Evolutionary conservation across 345 rosid species (phyloP), one percentile per base, ranked within the genome.

Genomic region (Linum lewisii): DNA sequence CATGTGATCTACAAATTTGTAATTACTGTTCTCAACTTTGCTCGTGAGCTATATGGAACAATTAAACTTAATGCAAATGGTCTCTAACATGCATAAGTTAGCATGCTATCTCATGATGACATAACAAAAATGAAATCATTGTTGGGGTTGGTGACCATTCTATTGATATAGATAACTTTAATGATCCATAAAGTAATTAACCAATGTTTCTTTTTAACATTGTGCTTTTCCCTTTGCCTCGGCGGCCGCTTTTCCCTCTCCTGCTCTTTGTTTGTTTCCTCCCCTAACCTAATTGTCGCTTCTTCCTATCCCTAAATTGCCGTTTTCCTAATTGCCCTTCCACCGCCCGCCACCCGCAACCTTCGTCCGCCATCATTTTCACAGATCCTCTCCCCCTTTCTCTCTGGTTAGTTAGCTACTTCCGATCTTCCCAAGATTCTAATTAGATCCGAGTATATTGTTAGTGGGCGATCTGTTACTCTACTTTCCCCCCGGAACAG

Each of bases 181-280:
- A 8, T 29, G 34, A 1, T 8, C 34, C 34, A 4, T 4, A 4
- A 29, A 4, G 34, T 29, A 29, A 29, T 29, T 29, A 29, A 29
- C 34, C 47, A 16, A 42, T 42, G 58, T 72, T 68, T 63, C 3
- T 34, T 50, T 24, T 59, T 68, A 65, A 54, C 24, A 57, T 50
- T 53, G 14, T 54, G 23, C 51, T 23, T 50, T 53, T 64, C 0
- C 7, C 7, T 26, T 18, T 29, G 14, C 37, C 20, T 55, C 61
- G 44, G 36, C 84, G 81, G 77, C 79, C 66, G 72, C 84, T 76
- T 71, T 78, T 82, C 69, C 81, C 76, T 63, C 77, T 57, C 62
- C 54, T 64, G 55, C 57, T 42, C 58, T 63, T 61, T 58, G 22
- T 36, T 45, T 37, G 53, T 65, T 47, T 34, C 65, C 54, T n/a